Base-by-base conservation (phyloP, 768 basidiomycete genomes). In the Botryobasidium botryosum region DNA sequence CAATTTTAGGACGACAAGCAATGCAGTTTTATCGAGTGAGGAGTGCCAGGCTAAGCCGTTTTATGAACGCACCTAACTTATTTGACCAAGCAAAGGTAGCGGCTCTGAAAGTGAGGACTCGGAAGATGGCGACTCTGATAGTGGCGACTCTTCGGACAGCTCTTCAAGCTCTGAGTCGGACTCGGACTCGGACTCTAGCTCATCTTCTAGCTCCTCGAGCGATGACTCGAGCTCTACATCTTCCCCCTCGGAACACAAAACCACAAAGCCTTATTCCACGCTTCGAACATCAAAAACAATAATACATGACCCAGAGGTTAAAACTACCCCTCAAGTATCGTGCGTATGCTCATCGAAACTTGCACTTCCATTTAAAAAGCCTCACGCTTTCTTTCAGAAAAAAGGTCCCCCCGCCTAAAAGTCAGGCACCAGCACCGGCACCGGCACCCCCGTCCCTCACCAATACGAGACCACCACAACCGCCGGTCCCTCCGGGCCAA, bases 401-500 rank as follows among this genome's bases (percentile, higher is more conserved):
- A 33, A 33, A 23, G 25, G n/a, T n/a, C n/a, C 40, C 5, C 10
- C 40, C 26, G 10, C 10, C 10, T 10, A 41, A 6, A n/a, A 24
- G 12, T 18, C 18, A 33, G 10, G 10, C 32, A 18, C 32, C 12
- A 12, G 18, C 12, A 33, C 32, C 12, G 32, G 18, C 32, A 18
- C 32, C 32, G 10, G 32, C 18, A 33, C 12, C 12, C 18, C 12
- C 32, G 12, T 33, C 12, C 12, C 18, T 33, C 32, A 33, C 12
- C 18, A 12, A 12, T 33, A 18, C 7, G 10, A 6, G 6, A 41
- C 15, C 13, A 35, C 7, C 28, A 17, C 20, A n/a, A 25, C 33
- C 17, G 8, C 32, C 13, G 28, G 45, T 40, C 7, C 45, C 45
- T 6, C 45, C 45, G 13, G 45, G 45, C 17, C 45, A 46, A 38